Conservation (phyloP, 768 basidiomycete species). For the Ramaria rubella region DNA sequence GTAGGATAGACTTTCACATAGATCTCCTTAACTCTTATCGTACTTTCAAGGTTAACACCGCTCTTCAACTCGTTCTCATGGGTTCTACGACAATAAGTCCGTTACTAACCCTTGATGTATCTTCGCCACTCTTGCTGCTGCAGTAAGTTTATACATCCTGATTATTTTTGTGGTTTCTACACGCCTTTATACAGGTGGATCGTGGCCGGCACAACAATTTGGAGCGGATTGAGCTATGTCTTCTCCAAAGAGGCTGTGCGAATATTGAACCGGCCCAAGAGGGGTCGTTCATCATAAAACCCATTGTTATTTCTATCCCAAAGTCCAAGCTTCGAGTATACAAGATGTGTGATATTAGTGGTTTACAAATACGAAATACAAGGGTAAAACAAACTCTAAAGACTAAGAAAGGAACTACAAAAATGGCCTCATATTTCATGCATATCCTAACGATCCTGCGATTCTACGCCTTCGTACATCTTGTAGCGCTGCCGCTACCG, state of each 20-base stretch:
- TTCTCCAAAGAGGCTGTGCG: slow-evolving; percentile 71
- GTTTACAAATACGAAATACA: background rate
- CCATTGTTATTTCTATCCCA: background rate
- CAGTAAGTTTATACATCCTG: slow-evolving; percentile 50
- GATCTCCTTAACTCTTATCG: background rate
- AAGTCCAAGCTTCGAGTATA: background rate
- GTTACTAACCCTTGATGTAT: slow-evolving; percentile 55
- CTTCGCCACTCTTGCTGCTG: slow-evolving; percentile 50
- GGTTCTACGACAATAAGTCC: slow-evolving; percentile 82
- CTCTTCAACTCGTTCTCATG: slow-evolving; percentile 87
- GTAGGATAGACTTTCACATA: slow-evolving; percentile 28
- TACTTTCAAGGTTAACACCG: slow-evolving; percentile 71
- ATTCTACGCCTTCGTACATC: slow-evolving; percentile 57
- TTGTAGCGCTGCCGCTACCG: slow-evolving; percentile 57
- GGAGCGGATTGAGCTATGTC: slow-evolving; percentile 82
- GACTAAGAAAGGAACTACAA: background rate
- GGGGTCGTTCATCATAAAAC: background rate
- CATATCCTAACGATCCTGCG: slow-evolving; percentile 15
- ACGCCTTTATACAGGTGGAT: slow-evolving; percentile 58
- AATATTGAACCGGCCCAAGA: slow-evolving; percentile 31
- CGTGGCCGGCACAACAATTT: slow-evolving; percentile 86
- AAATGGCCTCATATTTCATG: background rate
- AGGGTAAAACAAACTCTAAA: background rate
- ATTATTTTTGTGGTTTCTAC: background rate
- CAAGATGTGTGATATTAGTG: background rate